Evolutionary conservation across 345 rosid species (phyloP), one percentile per base, ranked within the genome.

Genomic region (Conringia planisiliqua): DNA sequence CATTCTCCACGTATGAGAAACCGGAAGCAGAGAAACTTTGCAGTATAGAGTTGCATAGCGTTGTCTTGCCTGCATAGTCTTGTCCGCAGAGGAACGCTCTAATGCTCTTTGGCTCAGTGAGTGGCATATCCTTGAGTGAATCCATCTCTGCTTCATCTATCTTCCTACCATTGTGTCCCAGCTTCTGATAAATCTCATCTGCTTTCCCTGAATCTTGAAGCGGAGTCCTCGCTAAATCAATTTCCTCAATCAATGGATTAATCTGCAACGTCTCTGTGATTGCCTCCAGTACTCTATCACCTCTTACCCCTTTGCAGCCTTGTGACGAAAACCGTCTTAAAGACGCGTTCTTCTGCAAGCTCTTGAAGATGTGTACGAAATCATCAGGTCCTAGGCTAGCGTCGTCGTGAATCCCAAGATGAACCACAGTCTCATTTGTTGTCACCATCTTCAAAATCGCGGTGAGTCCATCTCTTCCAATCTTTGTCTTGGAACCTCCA

Each of bases 51-150:
- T 87, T 86, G 81, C 90, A 89, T 16, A 95, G 87, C 17, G 97
- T 88, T 40, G 86, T 81, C 85, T 92, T 95, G 5, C 97, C 98
- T 67, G 97, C 96, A 76, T 85, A 85, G 79, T 94, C 97, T 86
- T 88, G 96, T 6, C 98, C 98, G 70, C 98, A 94, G 63, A 94
- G 83, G 87, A 94, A 91, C 68, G 86, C 96, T 38, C 97, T 85
- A 14, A 91, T 76, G 74, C 92, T 94, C 80, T 76, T 92, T 10
- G 97, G 97, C 78, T 87, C 91, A 3, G 89, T 84, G 18, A 91
- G 87, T 22, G 93, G 88, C 97, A 90, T 91, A 70, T 95, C 97
- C 79, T 89, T 89, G 63, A 90, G 83, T 84, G 86, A 68, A 77
- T 87, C 93, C 17, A 33, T 70, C 66, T 88, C 97, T 0, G 79